These are phyloP conservation scores for Neurospora sp. DNA, from an alignment of 495 filamentous ascomycete genomes.

Conservation along the genomic window DNA sequence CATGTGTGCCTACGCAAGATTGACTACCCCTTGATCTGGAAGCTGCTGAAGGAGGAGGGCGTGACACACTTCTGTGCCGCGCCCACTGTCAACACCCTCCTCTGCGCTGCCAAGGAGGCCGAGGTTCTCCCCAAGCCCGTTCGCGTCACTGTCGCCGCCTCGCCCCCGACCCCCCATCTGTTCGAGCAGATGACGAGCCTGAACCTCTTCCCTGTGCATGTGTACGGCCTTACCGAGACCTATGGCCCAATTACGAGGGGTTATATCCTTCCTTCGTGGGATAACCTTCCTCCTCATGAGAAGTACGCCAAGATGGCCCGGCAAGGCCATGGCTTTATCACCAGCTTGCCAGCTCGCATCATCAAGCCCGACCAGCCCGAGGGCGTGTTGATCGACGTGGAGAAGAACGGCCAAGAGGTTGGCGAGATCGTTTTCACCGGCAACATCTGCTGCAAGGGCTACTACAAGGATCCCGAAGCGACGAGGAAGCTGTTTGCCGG, in stretches of 20 bases:
- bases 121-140: slow-evolving; percentile 58
- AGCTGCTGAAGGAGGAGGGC: slow-evolving; percentile 66
- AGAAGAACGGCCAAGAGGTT: slow-evolving; percentile 74
- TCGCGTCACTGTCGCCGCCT: slow-evolving; percentile 85
- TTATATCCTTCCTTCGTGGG: slow-evolving; percentile 79
- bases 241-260: slow-evolving; percentile 95
- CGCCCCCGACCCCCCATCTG: slow-evolving; percentile 76
- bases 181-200: slow-evolving; percentile 82
- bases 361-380: slow-evolving; percentile 67
- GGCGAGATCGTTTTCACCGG: slow-evolving; percentile 87
- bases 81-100: slow-evolving; percentile 89
- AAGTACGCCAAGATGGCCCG: slow-evolving; percentile 81
- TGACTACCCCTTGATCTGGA: slow-evolving; percentile 89
- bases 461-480: slow-evolving; percentile 83
- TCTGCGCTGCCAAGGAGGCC: slow-evolving; percentile 69
- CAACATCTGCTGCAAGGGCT: slow-evolving; percentile 87
- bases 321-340: slow-evolving; percentile 84
- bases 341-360: slow-evolving; percentile 69
- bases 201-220: slow-evolving; percentile 86
- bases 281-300: slow-evolving; percentile 55
- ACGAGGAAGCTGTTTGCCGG: slow-evolving; percentile 82
- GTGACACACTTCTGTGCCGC: slow-evolving; percentile 95
- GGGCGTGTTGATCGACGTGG: slow-evolving; percentile 59
- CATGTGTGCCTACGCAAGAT: slow-evolving; percentile 94
- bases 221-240: slow-evolving; percentile 91